Conservation (phyloP, 176 grass and related monocot genomes). For the Raddia distichophylla region DNA sequence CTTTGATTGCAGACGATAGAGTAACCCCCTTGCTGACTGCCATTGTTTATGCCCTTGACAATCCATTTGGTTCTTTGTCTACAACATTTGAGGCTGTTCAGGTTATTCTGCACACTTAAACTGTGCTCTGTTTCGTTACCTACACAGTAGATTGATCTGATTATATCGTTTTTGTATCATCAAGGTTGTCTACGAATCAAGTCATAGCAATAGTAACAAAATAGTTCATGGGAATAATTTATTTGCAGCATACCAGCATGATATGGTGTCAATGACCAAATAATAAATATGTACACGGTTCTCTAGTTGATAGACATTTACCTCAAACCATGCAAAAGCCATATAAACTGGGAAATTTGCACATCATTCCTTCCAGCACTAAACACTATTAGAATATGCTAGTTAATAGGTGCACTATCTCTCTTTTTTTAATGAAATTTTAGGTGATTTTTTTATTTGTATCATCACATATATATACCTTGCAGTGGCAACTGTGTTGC, state of each 20-base stretch:
- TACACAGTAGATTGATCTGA: neutral
- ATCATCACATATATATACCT: neutral
- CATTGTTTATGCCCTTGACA: conserved; percentile 73
- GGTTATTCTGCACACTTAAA: conserved; percentile 46
- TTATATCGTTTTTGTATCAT: neutral
- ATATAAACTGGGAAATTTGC: neutral
- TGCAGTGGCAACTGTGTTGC: neutral
- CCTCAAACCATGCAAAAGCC: neutral
- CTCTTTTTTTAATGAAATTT: neutral
- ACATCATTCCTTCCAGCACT: neutral
- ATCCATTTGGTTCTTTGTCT: conserved; percentile 83
- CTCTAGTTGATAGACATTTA: conserved; percentile 6
- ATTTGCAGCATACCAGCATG: neutral
- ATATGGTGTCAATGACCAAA: neutral
- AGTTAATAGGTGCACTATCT: neutral
- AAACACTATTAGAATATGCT: neutral
- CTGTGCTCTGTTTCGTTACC: neutral
- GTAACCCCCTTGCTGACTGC: conserved; percentile 45
- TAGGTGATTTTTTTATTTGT: neutral
- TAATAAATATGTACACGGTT: neutral
- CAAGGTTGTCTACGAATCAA: neutral
- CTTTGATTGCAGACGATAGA: conserved; percentile 47
- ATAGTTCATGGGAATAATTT: neutral
- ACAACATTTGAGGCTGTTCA: conserved; percentile 83
- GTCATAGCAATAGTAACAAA: neutral